A percentile compares a stretch with the other conserved stretches of the same genome.
Evolutionary conservation across 768 basidiomycete genomes (phyloP).

Genomic region (Aureoboletus auriporus): DNA sequence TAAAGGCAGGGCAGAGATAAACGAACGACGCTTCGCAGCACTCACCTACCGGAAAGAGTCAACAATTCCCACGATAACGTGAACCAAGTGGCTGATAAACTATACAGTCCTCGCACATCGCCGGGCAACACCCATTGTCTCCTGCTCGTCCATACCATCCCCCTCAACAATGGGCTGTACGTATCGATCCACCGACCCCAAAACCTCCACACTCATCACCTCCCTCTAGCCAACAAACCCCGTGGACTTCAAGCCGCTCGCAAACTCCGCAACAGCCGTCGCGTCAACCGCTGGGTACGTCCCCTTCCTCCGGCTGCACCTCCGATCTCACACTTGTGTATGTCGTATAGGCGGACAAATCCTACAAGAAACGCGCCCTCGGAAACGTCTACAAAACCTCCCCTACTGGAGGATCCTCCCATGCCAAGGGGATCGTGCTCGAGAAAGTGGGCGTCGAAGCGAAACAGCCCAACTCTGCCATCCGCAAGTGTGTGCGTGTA

Average conservation of each 20-base stretch:
- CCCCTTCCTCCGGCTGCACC: background rate
- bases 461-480: constrained; percentile 99
- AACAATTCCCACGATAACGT: constrained; percentile 5
- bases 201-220: background rate
- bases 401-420: constrained; percentile 97
- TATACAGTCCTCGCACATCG: constrained; percentile 36
- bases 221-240: constrained; percentile 85
- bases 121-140: constrained; percentile 20
- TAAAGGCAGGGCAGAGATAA: no score
- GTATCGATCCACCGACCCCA: constrained; percentile 32
- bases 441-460: constrained; percentile 99
- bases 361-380: constrained; percentile 98
- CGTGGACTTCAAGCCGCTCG: constrained; percentile 98
- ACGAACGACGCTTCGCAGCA: no score
- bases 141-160: constrained; percentile 45
- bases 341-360: constrained; percentile 80
- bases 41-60: no score
- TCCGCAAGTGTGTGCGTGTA: constrained; percentile 99
- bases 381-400: constrained; percentile 99
- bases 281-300: constrained; percentile 95
- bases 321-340: constrained; percentile 14
- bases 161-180: constrained; percentile 79
- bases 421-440: constrained; percentile 99
- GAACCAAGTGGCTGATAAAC: constrained; percentile 33
- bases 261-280: constrained; percentile 91